These are phyloP conservation scores for Phytopythium vexans DNA, from an alignment of 352 stramenopile species.

Conservation along the genomic window DNA sequence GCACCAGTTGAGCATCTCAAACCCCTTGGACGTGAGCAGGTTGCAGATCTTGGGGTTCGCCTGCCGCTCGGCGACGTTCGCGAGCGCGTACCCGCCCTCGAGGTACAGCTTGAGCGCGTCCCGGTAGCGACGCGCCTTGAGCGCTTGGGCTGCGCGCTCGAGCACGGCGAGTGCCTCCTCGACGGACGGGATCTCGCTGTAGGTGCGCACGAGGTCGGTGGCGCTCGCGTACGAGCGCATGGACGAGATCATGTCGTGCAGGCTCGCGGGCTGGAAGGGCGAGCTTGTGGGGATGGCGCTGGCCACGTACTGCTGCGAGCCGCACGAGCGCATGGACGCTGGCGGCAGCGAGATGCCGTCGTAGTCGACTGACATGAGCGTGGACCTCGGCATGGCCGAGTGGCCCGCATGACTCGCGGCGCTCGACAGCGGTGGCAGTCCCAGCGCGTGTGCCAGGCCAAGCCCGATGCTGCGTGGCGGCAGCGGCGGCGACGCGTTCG, in stretches of 20 bases:
- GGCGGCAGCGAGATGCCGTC: slow-evolving; percentile 58
- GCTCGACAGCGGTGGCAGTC: slow-evolving; percentile 23
- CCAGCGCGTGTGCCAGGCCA: slow-evolving; percentile 1
- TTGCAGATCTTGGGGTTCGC: slow-evolving; percentile 83
- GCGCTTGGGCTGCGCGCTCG: slow-evolving; percentile 58
- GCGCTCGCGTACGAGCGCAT: slow-evolving; percentile 78
- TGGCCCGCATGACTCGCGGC: not conserved
- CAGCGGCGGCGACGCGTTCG: slow-evolving; percentile 18
- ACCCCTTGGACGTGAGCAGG: slow-evolving; percentile 79
- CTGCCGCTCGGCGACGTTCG: slow-evolving; percentile 76
- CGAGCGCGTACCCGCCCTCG: slow-evolving; percentile 82
- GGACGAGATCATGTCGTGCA: slow-evolving; percentile 75
- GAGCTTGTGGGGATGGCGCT: slow-evolving; percentile 70
- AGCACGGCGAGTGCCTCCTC: slow-evolving; percentile 76
- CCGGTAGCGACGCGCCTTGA: slow-evolving; percentile 62
- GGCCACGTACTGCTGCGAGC: slow-evolving; percentile 72
- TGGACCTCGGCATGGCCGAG: slow-evolving; percentile 25
- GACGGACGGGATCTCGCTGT: slow-evolving; percentile 69
- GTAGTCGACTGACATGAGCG: slow-evolving; percentile 61
- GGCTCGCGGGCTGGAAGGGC: slow-evolving; percentile 49
- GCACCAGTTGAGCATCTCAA: slow-evolving; percentile 87
- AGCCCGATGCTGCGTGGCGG: slow-evolving; percentile 7
- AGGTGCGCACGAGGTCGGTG: slow-evolving; percentile 69
- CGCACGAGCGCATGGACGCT: slow-evolving; percentile 65
- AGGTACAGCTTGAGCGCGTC: slow-evolving; percentile 82